Evolutionary conservation across 2,329 filamentous ascomycete species (phyloP).

Genomic region (Apiospora arundinis): DNA sequence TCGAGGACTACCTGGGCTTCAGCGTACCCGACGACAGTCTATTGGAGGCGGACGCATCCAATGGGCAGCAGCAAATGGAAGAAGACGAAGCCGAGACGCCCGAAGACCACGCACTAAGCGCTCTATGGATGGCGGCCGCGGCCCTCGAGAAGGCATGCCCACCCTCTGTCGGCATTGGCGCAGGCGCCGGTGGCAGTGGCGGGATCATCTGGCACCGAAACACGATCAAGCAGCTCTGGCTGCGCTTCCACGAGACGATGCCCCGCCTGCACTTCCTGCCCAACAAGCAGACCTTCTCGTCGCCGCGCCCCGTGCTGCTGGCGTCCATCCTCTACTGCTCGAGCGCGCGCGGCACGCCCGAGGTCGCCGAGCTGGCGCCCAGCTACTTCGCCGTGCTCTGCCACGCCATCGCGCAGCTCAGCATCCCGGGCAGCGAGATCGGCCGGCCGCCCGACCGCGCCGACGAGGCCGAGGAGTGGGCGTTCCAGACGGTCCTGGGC

Average conservation of each 20-base stretch:
- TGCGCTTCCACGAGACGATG: conserved; percentile 51
- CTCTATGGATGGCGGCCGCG: conserved; percentile 40
- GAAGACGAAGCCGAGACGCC: conserved; percentile 22
- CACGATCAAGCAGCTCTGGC: conserved; percentile 44
- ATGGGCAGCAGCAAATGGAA: conserved; percentile 26
- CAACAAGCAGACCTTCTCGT: conserved; percentile 48
- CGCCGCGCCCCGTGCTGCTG: conserved; percentile 49
- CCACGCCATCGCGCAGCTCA: conserved; percentile 47
- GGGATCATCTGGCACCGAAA: conserved; percentile 40
- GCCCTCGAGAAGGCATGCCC: conserved; percentile 34
- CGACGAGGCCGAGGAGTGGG: conserved; percentile 43
- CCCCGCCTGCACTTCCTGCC: conserved; percentile 52
- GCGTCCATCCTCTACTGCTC: conserved; percentile 52
- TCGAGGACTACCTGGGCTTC: conserved; percentile 38
- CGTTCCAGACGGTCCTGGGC: conserved; percentile 50
- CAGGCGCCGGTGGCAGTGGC: conserved; percentile 22
- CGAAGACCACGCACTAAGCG: conserved; percentile 20
- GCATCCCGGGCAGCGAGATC: conserved; percentile 43
- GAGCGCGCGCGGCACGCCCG: conserved; percentile 41
- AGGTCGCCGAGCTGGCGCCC: conserved; percentile 43
- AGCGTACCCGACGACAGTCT: background rate
- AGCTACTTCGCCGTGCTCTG: conserved; percentile 48
- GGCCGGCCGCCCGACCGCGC: conserved; percentile 32
- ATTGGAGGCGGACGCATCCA: conserved; percentile 26
- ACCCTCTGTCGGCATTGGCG: conserved; percentile 32